Percentiles rank a stretch among this genome's conserved stretches.
phyloP scores from a whole-genome alignment of 2,329 filamentous ascomycete genomes.

The Claviceps monticola region DNA sequence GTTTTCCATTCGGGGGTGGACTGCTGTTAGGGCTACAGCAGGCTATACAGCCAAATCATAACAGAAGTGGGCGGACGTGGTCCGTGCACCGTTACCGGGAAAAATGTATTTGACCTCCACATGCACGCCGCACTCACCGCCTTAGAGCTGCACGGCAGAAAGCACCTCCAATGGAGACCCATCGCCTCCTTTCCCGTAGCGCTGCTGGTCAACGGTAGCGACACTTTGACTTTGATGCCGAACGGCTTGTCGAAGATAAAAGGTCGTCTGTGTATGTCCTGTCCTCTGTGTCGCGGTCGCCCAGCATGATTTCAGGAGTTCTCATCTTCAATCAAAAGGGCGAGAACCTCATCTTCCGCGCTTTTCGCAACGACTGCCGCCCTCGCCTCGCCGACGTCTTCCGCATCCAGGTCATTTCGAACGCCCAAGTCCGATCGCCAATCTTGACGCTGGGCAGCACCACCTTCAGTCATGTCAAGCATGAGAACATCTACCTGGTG shows the following conservation, averaged over 20 bases:
- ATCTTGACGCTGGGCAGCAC: constrained; percentile 95
- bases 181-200: constrained; percentile 1
- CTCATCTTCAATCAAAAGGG: constrained; percentile 99
- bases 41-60: no score
- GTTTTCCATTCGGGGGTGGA: no score
- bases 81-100: no score
- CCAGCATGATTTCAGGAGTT: constrained; percentile 86
- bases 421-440: constrained; percentile 90
- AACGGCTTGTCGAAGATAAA: background rate
- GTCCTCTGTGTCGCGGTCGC: background rate
- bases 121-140: constrained; percentile 6
- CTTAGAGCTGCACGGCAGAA: constrained; percentile 6
- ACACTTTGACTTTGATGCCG: background rate
- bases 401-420: constrained; percentile 98
- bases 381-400: constrained; percentile 93
- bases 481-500: constrained; percentile 97
- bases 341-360: constrained; percentile 98
- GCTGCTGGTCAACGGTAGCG: background rate
- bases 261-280: background rate
- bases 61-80: no score
- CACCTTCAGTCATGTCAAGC: constrained; percentile 98
- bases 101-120: background rate
- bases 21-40: no score
- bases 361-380: constrained; percentile 96
- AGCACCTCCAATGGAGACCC: background rate